phyloP scores from a whole-genome alignment of 208 protist genomes.

The Phytomonas sp. region DNA sequence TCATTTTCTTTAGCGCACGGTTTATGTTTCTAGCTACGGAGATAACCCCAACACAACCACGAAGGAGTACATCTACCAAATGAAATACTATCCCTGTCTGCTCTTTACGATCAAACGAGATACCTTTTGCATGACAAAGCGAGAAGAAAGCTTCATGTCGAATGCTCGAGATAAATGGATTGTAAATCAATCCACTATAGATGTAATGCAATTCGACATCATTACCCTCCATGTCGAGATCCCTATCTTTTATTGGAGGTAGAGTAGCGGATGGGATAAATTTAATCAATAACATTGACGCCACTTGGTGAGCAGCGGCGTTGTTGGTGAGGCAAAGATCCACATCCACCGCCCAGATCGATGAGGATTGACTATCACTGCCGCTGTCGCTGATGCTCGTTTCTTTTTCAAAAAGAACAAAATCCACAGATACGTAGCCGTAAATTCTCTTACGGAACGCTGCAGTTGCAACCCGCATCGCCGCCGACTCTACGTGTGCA shows the following conservation, averaged over 20 bases:
- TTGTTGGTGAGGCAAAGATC: slow-evolving; percentile 80
- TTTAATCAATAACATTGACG: slow-evolving; percentile 25
- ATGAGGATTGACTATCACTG: slow-evolving; percentile 13
- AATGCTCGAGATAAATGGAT: slow-evolving; percentile 77
- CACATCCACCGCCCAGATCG: slow-evolving; percentile 87
- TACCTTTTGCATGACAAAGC: slow-evolving; percentile 56
- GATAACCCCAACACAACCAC: slow-evolving; percentile 77
- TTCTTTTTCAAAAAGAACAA: slow-evolving; percentile 36
- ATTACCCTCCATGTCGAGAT: background rate
- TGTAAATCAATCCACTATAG: slow-evolving; percentile 86
- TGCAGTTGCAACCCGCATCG: slow-evolving; percentile 53
- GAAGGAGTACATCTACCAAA: slow-evolving; percentile 70
- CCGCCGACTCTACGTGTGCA: slow-evolving; percentile 45
- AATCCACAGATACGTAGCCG: slow-evolving; percentile 87
- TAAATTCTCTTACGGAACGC: slow-evolving; percentile 78
- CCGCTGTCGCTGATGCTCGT: slow-evolving; percentile 8
- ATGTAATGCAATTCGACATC: slow-evolving; percentile 39
- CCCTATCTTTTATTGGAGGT: slow-evolving; percentile 8
- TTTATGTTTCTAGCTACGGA: slow-evolving; percentile 38
- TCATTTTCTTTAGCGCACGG: slow-evolving; percentile 29
- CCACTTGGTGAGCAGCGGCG: slow-evolving; percentile 64
- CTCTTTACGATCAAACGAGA: slow-evolving; percentile 55
- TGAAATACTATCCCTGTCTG: slow-evolving; percentile 76
- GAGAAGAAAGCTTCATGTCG: slow-evolving; percentile 79
- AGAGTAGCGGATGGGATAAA: slow-evolving; percentile 14